phyloP scores from a whole-genome alignment of 495 filamentous ascomycete species.

The Penicillium cataractarum region DNA sequence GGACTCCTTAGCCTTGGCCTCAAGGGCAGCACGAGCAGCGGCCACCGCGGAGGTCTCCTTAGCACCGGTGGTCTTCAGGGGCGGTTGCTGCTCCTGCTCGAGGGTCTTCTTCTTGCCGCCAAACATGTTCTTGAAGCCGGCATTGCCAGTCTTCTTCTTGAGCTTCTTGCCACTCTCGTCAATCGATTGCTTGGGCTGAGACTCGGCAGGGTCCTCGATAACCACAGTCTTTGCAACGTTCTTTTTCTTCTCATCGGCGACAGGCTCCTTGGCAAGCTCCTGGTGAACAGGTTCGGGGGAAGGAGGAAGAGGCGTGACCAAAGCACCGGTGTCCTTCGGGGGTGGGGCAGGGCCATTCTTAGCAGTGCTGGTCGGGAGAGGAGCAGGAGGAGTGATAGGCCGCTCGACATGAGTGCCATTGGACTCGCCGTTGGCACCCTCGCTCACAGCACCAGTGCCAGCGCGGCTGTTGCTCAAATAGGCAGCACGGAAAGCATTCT shows the following conservation, averaged over 20 bases:
- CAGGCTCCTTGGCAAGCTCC: constrained; percentile 16
- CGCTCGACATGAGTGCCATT: constrained; percentile 17
- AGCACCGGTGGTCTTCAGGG: constrained; percentile 42
- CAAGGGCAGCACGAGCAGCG: constrained; percentile 55
- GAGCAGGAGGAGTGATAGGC: constrained; percentile 18
- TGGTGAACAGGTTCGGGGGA: constrained; percentile 31
- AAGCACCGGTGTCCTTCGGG: constrained; percentile 27
- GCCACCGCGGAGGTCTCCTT: constrained; percentile 47
- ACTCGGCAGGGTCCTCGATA: constrained; percentile 27
- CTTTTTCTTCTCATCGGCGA: constrained; percentile 18
- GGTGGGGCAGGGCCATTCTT: constrained; percentile 25
- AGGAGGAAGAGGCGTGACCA: constrained; percentile 37
- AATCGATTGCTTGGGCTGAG: constrained; percentile 33
- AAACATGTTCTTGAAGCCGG: constrained; percentile 54
- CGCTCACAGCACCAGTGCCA: constrained; percentile 59
- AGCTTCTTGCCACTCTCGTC: constrained; percentile 43
- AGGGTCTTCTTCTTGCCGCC: constrained; percentile 48
- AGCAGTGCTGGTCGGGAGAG: constrained; percentile 18
- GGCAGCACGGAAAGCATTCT: constrained; percentile 75
- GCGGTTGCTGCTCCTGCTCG: constrained; percentile 22
- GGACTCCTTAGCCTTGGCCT: constrained; percentile 45
- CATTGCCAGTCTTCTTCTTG: constrained; percentile 52
- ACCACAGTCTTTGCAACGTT: constrained; percentile 24
- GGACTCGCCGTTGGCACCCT: constrained; percentile 26
- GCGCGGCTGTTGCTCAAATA: constrained; percentile 75